These are phyloP conservation scores for Cornus controversa DNA, from an alignment of 148 eudicot genomes.

Conservation along the genomic window DNA sequence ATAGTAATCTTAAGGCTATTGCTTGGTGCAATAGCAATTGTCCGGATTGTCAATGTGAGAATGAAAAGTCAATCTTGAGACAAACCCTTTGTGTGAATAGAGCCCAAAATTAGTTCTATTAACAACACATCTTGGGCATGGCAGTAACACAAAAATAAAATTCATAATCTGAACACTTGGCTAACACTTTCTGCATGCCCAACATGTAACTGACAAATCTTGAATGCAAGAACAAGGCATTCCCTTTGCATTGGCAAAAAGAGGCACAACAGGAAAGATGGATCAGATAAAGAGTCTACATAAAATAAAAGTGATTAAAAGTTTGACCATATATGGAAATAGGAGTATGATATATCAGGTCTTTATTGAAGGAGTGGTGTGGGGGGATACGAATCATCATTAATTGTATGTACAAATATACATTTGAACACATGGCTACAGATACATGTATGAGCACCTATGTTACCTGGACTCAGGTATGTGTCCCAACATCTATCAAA, in stretches of 20 bases:
- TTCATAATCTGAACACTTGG: background rate
- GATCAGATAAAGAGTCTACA: background rate
- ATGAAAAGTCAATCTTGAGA: background rate
- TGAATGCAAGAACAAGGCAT: background rate
- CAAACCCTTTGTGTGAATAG: background rate
- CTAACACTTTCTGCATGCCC: too few relatives aligned
- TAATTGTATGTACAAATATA: background rate
- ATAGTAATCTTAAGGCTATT: background rate
- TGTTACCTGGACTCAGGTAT: too few relatives aligned
- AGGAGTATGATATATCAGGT: background rate
- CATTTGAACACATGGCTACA: background rate
- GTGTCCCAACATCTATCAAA: too few relatives aligned
- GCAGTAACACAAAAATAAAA: background rate
- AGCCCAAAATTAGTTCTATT: background rate
- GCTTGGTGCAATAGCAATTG: background rate
- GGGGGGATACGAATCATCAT: background rate
- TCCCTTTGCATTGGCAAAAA: background rate
- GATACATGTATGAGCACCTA: background rate
- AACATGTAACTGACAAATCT: background rate
- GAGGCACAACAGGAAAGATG: background rate
- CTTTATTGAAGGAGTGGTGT: background rate
- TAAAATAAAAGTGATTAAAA: background rate
- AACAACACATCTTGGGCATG: background rate
- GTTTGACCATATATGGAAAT: too few relatives aligned
- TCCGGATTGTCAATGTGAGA: background rate